Evolutionary conservation across 768 basidiomycete genomes (phyloP), one percentile per base, ranked within the genome.

Genomic region (Psilocybe subaeruginosa): DNA sequence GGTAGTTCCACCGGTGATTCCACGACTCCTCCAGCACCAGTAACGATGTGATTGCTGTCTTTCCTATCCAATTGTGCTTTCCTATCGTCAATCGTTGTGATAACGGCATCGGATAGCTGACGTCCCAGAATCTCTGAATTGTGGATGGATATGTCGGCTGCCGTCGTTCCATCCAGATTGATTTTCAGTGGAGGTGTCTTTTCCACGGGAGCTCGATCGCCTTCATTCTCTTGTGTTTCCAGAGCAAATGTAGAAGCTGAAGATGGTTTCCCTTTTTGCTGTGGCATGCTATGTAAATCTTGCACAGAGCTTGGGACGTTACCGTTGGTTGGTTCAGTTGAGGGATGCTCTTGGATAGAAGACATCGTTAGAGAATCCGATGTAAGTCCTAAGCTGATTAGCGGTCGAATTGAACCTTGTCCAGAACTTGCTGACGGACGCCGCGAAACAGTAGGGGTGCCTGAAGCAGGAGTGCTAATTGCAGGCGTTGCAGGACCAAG

Each of bases 401-500:
- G 16, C 4, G 57, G 33, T 30, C 56, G 29, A 23, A n/a, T 9
- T 5, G 58, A 47, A 12, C 45, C 19, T 4, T 48, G 47, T 16
- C 43, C 14, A 6, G 29, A 50, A 45, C 50, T 54, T 17, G 31
- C 29, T 37, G 69, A 68, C n/a, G 71, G 65, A 30, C 65, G 53
- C 31, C 82, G 77, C 0, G 87, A 87, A 7, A 66, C 39, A 11
- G 75, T 82, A 12, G 85, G 85, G 0, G 87, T 80, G 4, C 76
- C 65, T 4, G 73, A 60, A 5, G 41, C 41, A 16, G 41, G 41
- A 14, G 41, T 43, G 11, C 41, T 12, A 43, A 43, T 43, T 1
- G 82, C 79, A 3, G 88, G 89, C 0, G 89, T 91, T 1, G 86
- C 79, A 8, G 89, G 85, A 2, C 88, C 89, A 3, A 91, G 75